Percentiles rank a stretch among this genome's conserved stretches.
These are phyloP conservation scores for Phialophora tarda DNA, from an alignment of 2,329 filamentous ascomycete genomes.

Conservation along the genomic window DNA sequence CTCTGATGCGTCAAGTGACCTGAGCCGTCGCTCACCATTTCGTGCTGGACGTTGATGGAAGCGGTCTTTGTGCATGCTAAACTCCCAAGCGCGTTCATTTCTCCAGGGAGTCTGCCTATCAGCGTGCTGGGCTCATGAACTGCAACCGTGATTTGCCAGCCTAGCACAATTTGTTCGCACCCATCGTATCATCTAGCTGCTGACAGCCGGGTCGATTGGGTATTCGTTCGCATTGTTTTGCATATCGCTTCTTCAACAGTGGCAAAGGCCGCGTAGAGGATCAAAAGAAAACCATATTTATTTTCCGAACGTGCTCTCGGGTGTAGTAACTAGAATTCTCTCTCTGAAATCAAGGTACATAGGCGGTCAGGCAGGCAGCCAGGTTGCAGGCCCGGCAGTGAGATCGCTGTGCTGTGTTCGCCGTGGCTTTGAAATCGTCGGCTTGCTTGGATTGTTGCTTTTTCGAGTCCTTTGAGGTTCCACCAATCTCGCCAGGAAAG, in stretches of 20 bases:
- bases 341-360: background rate
- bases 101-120: slow-evolving; percentile 31
- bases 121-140: slow-evolving; percentile 18
- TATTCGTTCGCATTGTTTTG: slow-evolving; percentile 30
- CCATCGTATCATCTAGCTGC: slow-evolving; percentile 25
- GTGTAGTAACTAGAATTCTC: background rate
- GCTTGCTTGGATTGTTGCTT: background rate
- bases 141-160: slow-evolving; percentile 28
- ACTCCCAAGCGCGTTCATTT: slow-evolving; percentile 28
- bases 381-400: slow-evolving; percentile 10
- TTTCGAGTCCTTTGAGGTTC: background rate
- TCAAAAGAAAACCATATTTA: slow-evolving; percentile 16
- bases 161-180: slow-evolving; percentile 20
- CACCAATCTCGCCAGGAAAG: background rate
- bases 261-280: background rate
- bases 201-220: slow-evolving; percentile 28
- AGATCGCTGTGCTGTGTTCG: background rate
- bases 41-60: slow-evolving; percentile 11
- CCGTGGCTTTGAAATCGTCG: background rate
- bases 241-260: slow-evolving; percentile 9
- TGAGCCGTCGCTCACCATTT: slow-evolving; percentile 6
- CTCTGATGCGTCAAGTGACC: slow-evolving; percentile 23
- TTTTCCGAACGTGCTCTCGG: slow-evolving; percentile 3
- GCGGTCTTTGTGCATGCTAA: slow-evolving; percentile 7
- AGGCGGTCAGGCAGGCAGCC: slow-evolving; percentile 8